Conservation (phyloP, 495 filamentous ascomycete species). For the Podospora pseudopauciseta region DNA sequence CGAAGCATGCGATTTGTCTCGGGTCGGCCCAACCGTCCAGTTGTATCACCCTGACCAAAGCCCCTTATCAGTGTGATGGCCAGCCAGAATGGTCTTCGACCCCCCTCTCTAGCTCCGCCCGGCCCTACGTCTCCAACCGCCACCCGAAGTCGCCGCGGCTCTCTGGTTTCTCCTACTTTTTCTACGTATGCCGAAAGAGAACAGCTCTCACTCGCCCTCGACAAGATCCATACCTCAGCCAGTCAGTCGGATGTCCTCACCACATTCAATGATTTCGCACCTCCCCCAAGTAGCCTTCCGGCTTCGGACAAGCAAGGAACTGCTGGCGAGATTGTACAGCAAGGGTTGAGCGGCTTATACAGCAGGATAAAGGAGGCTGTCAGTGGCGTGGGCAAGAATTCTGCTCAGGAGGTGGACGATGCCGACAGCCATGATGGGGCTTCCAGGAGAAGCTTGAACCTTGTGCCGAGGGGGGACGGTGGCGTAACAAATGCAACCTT, state of each 20-base stretch:
- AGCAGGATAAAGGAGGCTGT: slow-evolving; percentile 76
- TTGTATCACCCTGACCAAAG: not conserved
- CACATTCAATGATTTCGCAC: slow-evolving; percentile 83
- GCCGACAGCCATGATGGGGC: slow-evolving; percentile 31
- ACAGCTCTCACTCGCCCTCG: slow-evolving; percentile 66
- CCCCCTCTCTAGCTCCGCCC: slow-evolving; percentile 16
- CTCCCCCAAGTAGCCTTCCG: slow-evolving; percentile 51
- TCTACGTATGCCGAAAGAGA: slow-evolving; percentile 60
- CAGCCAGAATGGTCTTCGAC: slow-evolving; percentile 21
- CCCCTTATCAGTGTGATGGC: slow-evolving; percentile 20
- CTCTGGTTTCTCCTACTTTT: slow-evolving; percentile 59
- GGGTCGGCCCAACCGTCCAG: not conserved
- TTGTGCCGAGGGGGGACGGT: slow-evolving; percentile 41
- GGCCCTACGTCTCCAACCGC: slow-evolving; percentile 22
- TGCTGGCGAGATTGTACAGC: slow-evolving; percentile 68
- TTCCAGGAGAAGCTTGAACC: slow-evolving; percentile 38
- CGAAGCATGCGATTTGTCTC: slow-evolving; percentile 19
- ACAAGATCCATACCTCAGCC: slow-evolving; percentile 79
- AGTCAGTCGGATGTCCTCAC: slow-evolving; percentile 76
- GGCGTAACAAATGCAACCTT: slow-evolving; percentile 34
- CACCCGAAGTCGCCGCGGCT: slow-evolving; percentile 53
- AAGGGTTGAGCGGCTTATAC: slow-evolving; percentile 82
- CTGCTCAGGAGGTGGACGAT: slow-evolving; percentile 40
- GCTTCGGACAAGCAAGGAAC: slow-evolving; percentile 62
- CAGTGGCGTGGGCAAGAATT: slow-evolving; percentile 60